phyloP scores from a whole-genome alignment of 2,329 filamentous ascomycete genomes.

The Trichoderma oligosporum region DNA sequence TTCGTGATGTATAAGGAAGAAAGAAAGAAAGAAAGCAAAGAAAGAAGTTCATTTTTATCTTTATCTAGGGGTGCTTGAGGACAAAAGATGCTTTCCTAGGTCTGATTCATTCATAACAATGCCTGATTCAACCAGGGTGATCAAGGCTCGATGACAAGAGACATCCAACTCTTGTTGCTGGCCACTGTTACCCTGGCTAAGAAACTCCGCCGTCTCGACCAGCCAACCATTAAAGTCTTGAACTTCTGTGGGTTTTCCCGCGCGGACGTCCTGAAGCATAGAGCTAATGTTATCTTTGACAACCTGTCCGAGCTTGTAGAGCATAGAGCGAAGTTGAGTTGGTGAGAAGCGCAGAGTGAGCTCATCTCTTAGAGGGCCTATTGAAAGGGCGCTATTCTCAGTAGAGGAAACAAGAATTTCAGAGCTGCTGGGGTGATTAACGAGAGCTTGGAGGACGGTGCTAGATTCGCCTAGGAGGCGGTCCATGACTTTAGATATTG shows the following conservation, averaged over 20 bases:
- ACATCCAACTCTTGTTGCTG: constrained; percentile 26
- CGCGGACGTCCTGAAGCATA: constrained; percentile 57
- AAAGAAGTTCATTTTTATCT: background rate
- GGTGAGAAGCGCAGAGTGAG: constrained; percentile 39
- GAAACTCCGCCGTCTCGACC: constrained; percentile 42
- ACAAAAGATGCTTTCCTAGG: constrained; percentile 26
- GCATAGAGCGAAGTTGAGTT: constrained; percentile 40
- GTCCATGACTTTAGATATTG: constrained; percentile 59
- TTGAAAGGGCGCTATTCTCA: background rate
- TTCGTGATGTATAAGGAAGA: background rate
- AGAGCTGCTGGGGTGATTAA: constrained; percentile 52
- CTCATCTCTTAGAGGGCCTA: background rate
- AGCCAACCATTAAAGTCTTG: constrained; percentile 59
- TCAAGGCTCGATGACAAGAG: constrained; percentile 39
- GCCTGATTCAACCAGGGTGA: constrained; percentile 42
- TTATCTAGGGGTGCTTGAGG: background rate
- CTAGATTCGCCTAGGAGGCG: constrained; percentile 71
- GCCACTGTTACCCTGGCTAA: constrained; percentile 27
- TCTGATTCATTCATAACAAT: constrained; percentile 33
- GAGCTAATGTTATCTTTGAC: constrained; percentile 55
- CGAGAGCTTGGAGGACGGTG: constrained; percentile 64
- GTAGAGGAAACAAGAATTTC: constrained; percentile 34
- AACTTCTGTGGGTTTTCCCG: constrained; percentile 53
- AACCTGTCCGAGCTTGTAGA: constrained; percentile 46
- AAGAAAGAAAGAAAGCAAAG: background rate